Evolutionary conservation across 1,284 basidiomycete species (phyloP).

Genomic region (Melampsora americana): DNA sequence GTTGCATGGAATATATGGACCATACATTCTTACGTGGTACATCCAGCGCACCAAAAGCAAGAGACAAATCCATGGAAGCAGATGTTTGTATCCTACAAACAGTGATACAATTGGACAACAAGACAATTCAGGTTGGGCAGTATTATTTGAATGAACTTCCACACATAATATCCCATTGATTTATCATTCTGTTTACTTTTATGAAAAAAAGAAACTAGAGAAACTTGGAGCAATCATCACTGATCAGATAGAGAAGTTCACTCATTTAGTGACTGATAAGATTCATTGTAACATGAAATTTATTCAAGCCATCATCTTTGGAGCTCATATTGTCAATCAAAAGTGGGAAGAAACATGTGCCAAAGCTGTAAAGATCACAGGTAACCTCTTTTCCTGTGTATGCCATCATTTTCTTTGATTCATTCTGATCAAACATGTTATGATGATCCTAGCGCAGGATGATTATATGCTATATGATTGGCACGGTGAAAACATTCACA

Average conservation of each 20-base stretch:
- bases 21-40: no score
- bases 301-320: constrained; percentile 19
- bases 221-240: constrained; percentile 28
- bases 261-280: constrained; percentile 31
- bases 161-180: background rate
- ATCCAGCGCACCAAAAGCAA: background rate
- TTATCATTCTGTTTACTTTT: background rate
- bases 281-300: constrained; percentile 30
- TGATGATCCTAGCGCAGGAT: constrained; percentile 9
- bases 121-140: background rate
- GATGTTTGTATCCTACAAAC: background rate
- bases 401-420: background rate
- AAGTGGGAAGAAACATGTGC: constrained; percentile 27
- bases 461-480: constrained; percentile 18
- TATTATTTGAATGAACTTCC: background rate
- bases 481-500: constrained; percentile 17
- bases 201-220: constrained; percentile 15
- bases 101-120: constrained; percentile 3
- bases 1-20: no score
- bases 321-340: constrained; percentile 19
- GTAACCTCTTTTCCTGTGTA: background rate
- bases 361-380: constrained; percentile 1
- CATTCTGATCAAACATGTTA: background rate
- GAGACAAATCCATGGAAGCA: background rate
- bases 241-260: constrained; percentile 6